Conservation (phyloP, 352 stramenopile genomes). For the Thraustochytrium striatum region DNA sequence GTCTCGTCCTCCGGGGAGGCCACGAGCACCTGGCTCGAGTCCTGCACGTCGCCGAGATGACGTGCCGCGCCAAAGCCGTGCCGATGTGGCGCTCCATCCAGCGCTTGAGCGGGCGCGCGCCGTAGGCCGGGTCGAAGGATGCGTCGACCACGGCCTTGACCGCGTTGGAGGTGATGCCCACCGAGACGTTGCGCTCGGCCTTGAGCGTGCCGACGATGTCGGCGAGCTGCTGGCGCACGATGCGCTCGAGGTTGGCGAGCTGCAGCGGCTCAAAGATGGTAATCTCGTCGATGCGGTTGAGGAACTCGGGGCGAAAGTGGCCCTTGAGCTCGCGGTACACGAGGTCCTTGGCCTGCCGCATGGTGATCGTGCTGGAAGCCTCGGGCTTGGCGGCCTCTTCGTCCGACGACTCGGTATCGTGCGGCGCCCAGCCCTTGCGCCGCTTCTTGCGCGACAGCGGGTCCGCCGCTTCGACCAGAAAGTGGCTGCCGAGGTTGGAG, state of each 20-base stretch:
- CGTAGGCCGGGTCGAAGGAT: constrained; percentile 87
- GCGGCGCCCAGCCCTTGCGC: constrained; percentile 65
- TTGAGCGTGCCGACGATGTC: constrained; percentile 64
- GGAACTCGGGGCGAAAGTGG: constrained; percentile 86
- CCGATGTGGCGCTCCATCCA: constrained; percentile 91
- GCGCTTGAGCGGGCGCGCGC: constrained; percentile 87
- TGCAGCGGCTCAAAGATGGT: constrained; percentile 91
- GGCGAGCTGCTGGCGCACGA: constrained; percentile 84
- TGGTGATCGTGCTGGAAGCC: not conserved
- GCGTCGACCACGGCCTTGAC: constrained; percentile 82
- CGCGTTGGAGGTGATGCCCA: constrained; percentile 66
- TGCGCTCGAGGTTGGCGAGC: constrained; percentile 75
- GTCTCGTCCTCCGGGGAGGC: not conserved
- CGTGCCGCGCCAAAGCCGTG: constrained; percentile 60
- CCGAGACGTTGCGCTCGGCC: constrained; percentile 68
- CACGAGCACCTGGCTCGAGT: not conserved
- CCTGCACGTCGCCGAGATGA: constrained; percentile 31
- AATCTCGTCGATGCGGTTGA: constrained; percentile 93
- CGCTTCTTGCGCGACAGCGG: constrained; percentile 64
- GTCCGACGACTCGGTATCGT: not conserved
- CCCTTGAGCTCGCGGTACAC: constrained; percentile 78
- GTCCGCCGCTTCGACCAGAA: constrained; percentile 64
- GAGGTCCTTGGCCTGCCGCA: constrained; percentile 52
- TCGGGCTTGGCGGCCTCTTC: constrained; percentile 8
- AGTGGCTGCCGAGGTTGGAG: constrained; percentile 88